phyloP scores from a whole-genome alignment of 495 filamentous ascomycete genomes.

The Hypoxylon fuscum region DNA sequence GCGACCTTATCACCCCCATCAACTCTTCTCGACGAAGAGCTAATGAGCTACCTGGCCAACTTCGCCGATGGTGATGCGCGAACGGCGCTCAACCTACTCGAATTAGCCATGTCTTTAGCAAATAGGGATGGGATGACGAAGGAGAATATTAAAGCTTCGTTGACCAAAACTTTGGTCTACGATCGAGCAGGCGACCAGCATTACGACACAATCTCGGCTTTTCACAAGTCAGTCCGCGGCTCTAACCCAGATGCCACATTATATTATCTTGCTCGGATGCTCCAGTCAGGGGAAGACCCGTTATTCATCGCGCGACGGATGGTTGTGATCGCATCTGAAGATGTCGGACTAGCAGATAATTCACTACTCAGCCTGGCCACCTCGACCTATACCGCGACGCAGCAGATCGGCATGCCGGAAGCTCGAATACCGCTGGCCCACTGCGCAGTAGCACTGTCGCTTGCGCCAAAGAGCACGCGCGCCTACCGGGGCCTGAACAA shows the following conservation, averaged over 20 bases:
- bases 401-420: constrained; percentile 94
- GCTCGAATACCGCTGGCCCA: constrained; percentile 92
- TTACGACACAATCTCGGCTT: constrained; percentile 94
- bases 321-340: constrained; percentile 90
- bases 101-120: constrained; percentile 74
- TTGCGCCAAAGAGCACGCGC: constrained; percentile 85
- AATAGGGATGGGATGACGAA: constrained; percentile 56
- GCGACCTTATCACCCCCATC: constrained; percentile 47
- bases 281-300: constrained; percentile 94
- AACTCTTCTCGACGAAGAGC: constrained; percentile 75
- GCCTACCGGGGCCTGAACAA: constrained; percentile 85
- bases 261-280: constrained; percentile 95
- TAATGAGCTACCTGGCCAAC: constrained; percentile 80
- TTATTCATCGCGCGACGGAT: constrained; percentile 90
- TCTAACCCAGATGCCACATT: constrained; percentile 85
- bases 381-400: constrained; percentile 81
- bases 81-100: constrained; percentile 90
- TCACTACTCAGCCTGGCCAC: constrained; percentile 84
- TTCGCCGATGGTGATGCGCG: constrained; percentile 94
- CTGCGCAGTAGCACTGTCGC: constrained; percentile 80
- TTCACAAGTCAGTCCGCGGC: constrained; percentile 94
- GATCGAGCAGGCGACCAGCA: constrained; percentile 95
- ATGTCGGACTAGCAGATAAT: constrained; percentile 92
- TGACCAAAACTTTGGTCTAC: constrained; percentile 93
- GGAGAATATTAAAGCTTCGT: constrained; percentile 75